phyloP scores from a whole-genome alignment of 371 early-diverging fungal species.

The Mortierella sp. region DNA sequence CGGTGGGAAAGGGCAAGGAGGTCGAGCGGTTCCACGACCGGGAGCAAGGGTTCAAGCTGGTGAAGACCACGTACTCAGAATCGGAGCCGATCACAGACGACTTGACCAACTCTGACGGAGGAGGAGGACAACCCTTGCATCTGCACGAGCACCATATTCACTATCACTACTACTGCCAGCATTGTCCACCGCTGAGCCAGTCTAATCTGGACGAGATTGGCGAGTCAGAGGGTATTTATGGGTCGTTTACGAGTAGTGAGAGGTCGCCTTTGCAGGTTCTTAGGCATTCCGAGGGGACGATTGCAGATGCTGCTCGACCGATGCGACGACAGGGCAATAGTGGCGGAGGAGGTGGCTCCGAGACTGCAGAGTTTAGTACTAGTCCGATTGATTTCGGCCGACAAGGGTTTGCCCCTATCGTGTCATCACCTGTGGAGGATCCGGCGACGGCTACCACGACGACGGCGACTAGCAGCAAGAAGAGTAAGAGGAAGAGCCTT shows the following conservation, averaged over 20 bases:
- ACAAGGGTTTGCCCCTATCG: constrained; percentile 4
- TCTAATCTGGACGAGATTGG: constrained; percentile 4
- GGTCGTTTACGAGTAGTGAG: background rate
- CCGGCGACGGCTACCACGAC: background rate
- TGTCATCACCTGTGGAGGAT: background rate
- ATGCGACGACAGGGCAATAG: too few species aligned
- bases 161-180: constrained; percentile 40
- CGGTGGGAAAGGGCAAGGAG: constrained; percentile 29
- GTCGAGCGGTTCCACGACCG: background rate
- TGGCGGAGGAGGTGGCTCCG: background rate
- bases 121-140: constrained; percentile 6
- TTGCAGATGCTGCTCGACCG: background rate
- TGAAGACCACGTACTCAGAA: constrained; percentile 9
- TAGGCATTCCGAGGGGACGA: background rate
- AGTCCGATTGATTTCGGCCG: constrained; percentile 16
- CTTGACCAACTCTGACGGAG: background rate
- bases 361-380: background rate
- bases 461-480: background rate
- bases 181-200: constrained; percentile 28
- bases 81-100: constrained; percentile 12
- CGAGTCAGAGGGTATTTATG: background rate
- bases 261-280: background rate
- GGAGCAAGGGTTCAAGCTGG: background rate
- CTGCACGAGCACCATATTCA: constrained; percentile 43
- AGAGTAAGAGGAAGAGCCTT: constrained; percentile 30